Evolutionary conservation across 2,329 filamentous ascomycete genomes (phyloP), one percentile per base, ranked within the genome.

Genomic region (Colletotrichum euphorbiae): DNA sequence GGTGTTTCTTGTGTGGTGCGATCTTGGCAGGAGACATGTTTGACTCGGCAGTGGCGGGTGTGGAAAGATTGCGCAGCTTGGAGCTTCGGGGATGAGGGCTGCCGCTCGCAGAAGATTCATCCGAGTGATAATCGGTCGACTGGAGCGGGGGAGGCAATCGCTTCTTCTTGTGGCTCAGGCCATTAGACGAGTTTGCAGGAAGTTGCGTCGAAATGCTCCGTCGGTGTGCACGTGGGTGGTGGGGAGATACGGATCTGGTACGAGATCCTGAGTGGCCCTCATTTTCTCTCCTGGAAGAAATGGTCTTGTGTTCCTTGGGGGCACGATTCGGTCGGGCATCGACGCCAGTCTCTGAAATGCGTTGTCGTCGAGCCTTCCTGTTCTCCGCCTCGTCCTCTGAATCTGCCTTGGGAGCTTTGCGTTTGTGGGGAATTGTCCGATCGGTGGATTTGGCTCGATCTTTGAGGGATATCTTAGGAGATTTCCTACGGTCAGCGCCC

Each of bases 1-100:
- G 89, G 75, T 95, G 91, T 73, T 96, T 95, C 78, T 95, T 97
- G 76, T 93, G 91, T 2, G 89, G 88, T 0, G 81, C 82, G 78
- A 93, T 89, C 73, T 91, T 90, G 73, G 89, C 86, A 66, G 92
- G 85, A 56, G 93, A 89, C 72, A 90, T 84, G 73, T 87, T 82
- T 73, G 89, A 82, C 68, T 90, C 85, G 71, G 87, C 82, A 3
- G 86, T 84, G 11, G 83, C 81, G 7, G 87, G 85, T 1, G 86
- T 87, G 45, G 84, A 82, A 17, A 89, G 78, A 71, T 82, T 85
- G 52, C 87, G 85, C 59, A 88, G 74, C 70, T 87, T 88, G 48
- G 87, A 86, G 72, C 83, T 86, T 69, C 87, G 85, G 69, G 86
- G 84, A 67, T 87, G 85, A 9, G 87, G 87, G 71, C 86, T 89